Base-by-base conservation (phyloP, 2,329 filamentous ascomycete genomes). In the Chaetomium strumarium region DNA sequence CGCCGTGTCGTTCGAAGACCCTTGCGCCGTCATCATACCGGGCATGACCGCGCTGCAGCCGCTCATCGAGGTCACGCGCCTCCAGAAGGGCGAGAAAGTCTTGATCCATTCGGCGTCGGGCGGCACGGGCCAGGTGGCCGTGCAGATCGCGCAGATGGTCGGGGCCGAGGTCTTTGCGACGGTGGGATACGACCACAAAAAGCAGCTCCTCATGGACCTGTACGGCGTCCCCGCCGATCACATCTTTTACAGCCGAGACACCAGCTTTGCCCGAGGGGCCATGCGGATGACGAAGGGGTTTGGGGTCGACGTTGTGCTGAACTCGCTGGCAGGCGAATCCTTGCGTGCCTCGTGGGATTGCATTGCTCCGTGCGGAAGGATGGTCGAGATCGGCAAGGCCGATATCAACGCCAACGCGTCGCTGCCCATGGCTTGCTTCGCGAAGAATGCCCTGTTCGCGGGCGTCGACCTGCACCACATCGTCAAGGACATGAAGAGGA, bases 321-420 rank as follows among this genome's bases (percentile, higher is more conserved):
- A 73, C 56, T 68, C 69, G 1, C 58, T 73, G 0, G 66, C 71
- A 0, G 71, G 70, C 1, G 67, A 72, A 13, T 50, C 71, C 0
- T 59, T 76, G 0, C 69, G 69, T 11, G 67, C 68, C 2, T 68
- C 69, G 0, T 76, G 70, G 71, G 52, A 67, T 1, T 75, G 71
- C 46, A 61, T 78, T 2, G 72, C 74, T 2, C 57, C 64, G 8
- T 72, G 69, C 41, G 75, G 75, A 0, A 64, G 58, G 7, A 70
- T 77, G 62, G 51, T 77, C 0, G 74, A 77, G 49, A 68, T 76
- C 16, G 72, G 71, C 12, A 71, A 70, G 54, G 61, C 67, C 5
- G 71, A 75, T 41, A 62, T 75, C 1, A 52, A 66, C 0, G 67
- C 67, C 0, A 65, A 68, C 13, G 68, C 65, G 1, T 57, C 64